phyloP scores from a whole-genome alignment of 441 rosid species.

The Euphorbia corollata region DNA sequence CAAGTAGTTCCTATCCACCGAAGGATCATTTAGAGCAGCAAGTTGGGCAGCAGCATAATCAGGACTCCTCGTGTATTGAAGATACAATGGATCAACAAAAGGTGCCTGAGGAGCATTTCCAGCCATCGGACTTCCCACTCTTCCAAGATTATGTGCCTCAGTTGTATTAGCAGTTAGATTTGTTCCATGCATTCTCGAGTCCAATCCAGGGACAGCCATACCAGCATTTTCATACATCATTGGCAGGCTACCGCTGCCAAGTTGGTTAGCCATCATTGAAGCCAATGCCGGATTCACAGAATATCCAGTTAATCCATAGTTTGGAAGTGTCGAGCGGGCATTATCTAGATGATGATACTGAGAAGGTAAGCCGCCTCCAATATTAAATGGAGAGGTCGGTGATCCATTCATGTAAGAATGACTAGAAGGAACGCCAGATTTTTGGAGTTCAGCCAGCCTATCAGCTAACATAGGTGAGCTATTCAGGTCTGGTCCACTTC shows the following conservation, averaged over 20 bases:
- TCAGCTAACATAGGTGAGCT: conserved; percentile 31
- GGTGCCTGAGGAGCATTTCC: conserved; percentile 37
- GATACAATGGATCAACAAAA: conserved; percentile 35
- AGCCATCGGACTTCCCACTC: conserved; percentile 35
- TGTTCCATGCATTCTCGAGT: conserved; percentile 47
- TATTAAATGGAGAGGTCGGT: conserved; percentile 31
- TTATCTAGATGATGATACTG: conserved; percentile 54
- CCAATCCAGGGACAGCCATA: conserved; percentile 55
- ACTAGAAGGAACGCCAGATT: conserved; percentile 29
- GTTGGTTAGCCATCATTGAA: conserved; percentile 59
- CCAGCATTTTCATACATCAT: conserved; percentile 67
- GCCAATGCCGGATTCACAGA: conserved; percentile 52
- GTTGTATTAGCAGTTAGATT: conserved; percentile 35
- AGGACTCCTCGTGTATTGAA: conserved; percentile 41
- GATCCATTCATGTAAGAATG: conserved; percentile 56
- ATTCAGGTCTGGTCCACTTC: conserved; percentile 33
- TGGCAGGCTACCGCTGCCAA: conserved; percentile 50
- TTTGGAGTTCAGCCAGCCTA: conserved; percentile 41
- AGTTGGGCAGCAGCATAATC: conserved; percentile 46
- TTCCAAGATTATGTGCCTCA: conserved; percentile 35
- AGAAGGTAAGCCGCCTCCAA: conserved; percentile 39
- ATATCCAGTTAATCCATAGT: conserved; percentile 46
- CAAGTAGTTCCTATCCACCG: conserved; percentile 33
- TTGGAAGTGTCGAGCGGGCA: conserved; percentile 37
- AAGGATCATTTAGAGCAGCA: conserved; percentile 36